Base-by-base conservation (phyloP, 495 filamentous ascomycete species). In the Stereocaulon alpinum region DNA sequence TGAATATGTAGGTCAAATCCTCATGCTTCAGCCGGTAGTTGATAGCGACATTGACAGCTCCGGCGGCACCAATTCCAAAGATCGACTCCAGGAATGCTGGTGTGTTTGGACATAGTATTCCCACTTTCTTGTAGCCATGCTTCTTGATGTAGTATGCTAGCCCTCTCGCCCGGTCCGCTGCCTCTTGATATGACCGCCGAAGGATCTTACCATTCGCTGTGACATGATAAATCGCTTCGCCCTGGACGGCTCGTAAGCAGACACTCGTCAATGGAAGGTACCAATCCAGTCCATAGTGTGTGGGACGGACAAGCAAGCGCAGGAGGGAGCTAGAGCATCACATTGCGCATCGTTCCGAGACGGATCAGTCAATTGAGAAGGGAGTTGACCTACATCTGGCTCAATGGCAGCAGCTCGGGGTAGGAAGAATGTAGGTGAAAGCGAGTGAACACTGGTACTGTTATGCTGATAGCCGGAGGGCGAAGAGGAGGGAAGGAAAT, bases 21-120 rank as follows among this genome's bases (percentile, higher is more conserved):
- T 90, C 89, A 18, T 79, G 73, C 68, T 95, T 96, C 24, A 98
- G 72, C 6, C 93, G 79, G 69, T 94, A 93, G 66, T 98, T 98
- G n/a, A 91, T 86, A 7, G 83, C 82, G 60, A 95, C 84, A 63
- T 88, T 86, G 11, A 95, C 79, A 11, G 75, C 88, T 9, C 90
- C 90, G 3, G 88, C 91, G 24, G 91, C 93, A 2, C 82, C 84
- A 66, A 96, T 87, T 6, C 87, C 93, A 65, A 91, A 98, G 51
- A 96, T 86, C 2, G 82, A 77, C 72, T 97, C 92, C 20, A 97
- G 74, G 69, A 96, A 96, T 0, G 90, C 93, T 3, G 93, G 93
- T 6, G 93, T 98, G 69, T 98, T 98, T 1, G 94, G 85, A 22
- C 82, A 83, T 5, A 98, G 76, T 42, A 98, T 84, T 6, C 93